Evolutionary conservation across 257 asterid species (phyloP).

Genomic region (Nicotiana benthamiana): DNA sequence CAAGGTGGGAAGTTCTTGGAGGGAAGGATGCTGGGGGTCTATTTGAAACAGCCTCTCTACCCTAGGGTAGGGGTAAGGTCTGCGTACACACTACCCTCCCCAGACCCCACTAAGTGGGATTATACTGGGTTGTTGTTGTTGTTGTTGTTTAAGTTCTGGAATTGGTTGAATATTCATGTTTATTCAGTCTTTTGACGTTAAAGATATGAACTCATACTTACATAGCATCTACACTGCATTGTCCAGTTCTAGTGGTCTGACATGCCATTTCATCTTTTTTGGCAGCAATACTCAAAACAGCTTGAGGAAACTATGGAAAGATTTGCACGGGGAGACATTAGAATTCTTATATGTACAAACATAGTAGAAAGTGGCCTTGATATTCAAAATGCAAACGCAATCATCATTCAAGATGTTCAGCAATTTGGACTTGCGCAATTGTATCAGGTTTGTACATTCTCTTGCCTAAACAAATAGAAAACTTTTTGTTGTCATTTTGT

Average conservation of each 20-base stretch:
- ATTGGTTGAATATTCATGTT: neutral
- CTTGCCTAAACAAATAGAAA: neutral
- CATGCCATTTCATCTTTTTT: conserved; percentile 12
- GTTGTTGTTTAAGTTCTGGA: conserved; percentile 13
- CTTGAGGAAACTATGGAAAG: conserved; percentile 97
- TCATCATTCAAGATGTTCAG: conserved; percentile 89
- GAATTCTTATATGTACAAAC: conserved; percentile 90
- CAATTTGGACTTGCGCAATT: conserved; percentile 96
- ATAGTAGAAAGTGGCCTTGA: conserved; percentile 99
- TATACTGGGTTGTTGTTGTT: too few relatives aligned
- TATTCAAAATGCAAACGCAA: conserved; percentile 93
- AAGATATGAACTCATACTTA: neutral
- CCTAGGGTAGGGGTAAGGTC: too few relatives aligned
- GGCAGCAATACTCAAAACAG: conserved; percentile 93
- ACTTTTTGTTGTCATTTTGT: neutral
- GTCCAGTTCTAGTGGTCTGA: conserved; percentile 7
- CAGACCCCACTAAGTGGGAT: too few relatives aligned
- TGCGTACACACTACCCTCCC: too few relatives aligned
- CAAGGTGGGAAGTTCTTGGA: too few relatives aligned
- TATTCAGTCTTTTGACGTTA: neutral
- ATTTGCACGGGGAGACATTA: conserved; percentile 64
- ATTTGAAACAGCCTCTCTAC: too few relatives aligned
- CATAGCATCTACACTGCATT: neutral
- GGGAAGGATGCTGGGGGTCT: too few relatives aligned
- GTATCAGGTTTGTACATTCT: conserved; percentile 62